Percentiles rank a stretch among this genome's conserved stretches.
Evolutionary conservation across 352 stramenopile genomes (phyloP).

Genomic region (Globisporangium echinulatum): DNA sequence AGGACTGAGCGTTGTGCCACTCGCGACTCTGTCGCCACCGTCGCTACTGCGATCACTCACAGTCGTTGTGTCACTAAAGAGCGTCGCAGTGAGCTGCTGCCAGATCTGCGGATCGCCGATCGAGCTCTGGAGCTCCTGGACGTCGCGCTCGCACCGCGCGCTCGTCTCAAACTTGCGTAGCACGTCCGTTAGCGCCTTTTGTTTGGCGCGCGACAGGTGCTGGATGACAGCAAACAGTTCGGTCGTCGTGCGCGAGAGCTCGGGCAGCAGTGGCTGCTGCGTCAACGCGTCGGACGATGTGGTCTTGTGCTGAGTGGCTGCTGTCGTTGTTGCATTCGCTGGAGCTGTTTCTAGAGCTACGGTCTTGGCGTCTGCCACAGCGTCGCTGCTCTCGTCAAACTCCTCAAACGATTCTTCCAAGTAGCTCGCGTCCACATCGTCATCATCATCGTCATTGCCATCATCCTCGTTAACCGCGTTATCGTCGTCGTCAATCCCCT

Average conservation of each 20-base stretch:
- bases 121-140: constrained; percentile 44
- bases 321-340: neutral
- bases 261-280: neutral
- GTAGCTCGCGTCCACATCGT: constrained; percentile 54
- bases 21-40: neutral
- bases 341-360: neutral
- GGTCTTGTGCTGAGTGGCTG: neutral
- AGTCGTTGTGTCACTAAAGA: constrained; percentile 13
- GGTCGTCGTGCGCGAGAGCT: constrained; percentile 43
- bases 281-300: neutral
- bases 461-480: constrained; percentile 2
- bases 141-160: constrained; percentile 40
- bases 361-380: constrained; percentile 2
- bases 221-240: constrained; percentile 64
- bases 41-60: neutral
- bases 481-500: constrained; percentile 3
- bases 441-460: constrained; percentile 12
- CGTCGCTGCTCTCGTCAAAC: constrained; percentile 46
- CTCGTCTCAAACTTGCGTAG: constrained; percentile 59
- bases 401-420: constrained; percentile 82
- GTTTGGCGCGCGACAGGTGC: constrained; percentile 61
- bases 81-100: constrained; percentile 48
- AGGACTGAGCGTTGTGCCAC: no score
- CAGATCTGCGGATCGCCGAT: constrained; percentile 73
- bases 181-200: constrained; percentile 49